Evolutionary conservation across 371 early-diverging fungal genomes (phyloP), one percentile per base, ranked within the genome.

Genomic region (Apophysomyces ossiformis): DNA sequence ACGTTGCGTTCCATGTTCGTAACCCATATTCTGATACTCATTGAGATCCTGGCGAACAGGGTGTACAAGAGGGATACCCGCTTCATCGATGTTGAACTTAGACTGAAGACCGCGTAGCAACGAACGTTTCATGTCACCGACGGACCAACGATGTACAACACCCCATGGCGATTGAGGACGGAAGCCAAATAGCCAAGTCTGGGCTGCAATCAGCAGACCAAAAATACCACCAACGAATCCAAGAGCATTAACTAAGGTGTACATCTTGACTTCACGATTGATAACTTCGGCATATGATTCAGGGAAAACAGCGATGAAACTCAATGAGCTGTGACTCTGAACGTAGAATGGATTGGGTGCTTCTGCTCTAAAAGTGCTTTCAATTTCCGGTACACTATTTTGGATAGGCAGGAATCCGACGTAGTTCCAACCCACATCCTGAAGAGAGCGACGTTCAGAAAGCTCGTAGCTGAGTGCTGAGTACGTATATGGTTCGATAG

Each of bases 151-250:
- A 37, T 82, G 83, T 2, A 82, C 77, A 35, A 82, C 76, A 45
- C 83, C 83, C 83, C 83, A 82, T 32, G 83, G 83, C 7, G 78
- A 78, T 35, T 78, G 71, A 43, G 83, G 83, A 50, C 83, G 73
- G 38, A 71, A 78, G 62, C 83, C 83, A 60, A 82, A 82, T n/a
- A 82, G 61, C 83, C 83, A 82, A 11, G 78, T 65, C 61, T 82
- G 83, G 5, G 71, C 67, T 21, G 75, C 73, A n/a, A 82, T 45
- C 36, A 79, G 62, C 3, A 82, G 56, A 71, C 83, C 83, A 70
- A 82, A 78, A 60, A 82, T 74, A 72, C 83, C 83, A 68, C 83
- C 83, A 6, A 79, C 77, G 44, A 82, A 79, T 60, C 83, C 83
- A 54, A 82, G 70, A 1, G 80, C 83, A 60, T 82, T 82, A 32